phyloP scores from a whole-genome alignment of 352 stramenopile species.

The Phytophthora capsici region DNA sequence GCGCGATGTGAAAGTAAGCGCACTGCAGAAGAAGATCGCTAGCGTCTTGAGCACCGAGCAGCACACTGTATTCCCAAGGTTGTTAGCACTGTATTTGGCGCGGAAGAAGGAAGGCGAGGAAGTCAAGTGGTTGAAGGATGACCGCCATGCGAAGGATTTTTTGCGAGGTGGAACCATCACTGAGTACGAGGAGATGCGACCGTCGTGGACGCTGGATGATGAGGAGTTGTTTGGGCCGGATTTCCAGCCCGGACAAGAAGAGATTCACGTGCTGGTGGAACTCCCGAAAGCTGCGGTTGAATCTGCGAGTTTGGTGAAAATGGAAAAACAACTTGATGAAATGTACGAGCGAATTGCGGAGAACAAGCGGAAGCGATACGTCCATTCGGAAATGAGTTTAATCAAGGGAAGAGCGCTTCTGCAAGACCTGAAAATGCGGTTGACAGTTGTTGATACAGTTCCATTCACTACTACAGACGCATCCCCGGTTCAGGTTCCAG shows the following conservation, averaged over 20 bases:
- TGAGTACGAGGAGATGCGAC: too few relatives aligned
- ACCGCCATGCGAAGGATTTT: too few relatives aligned
- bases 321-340: not conserved
- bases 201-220: too few relatives aligned
- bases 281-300: not conserved
- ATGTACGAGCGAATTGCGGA: conserved; percentile 2
- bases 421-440: conserved; percentile 34
- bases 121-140: too few relatives aligned
- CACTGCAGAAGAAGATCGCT: not conserved
- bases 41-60: fast-evolving
- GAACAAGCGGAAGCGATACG: not conserved
- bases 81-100: too few relatives aligned
- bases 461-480: conserved; percentile 21
- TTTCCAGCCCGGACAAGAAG: too few relatives aligned
- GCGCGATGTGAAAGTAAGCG: not conserved
- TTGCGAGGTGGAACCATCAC: too few relatives aligned
- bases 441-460: conserved; percentile 6
- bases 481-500: conserved; percentile 2
- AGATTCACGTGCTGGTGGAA: not conserved
- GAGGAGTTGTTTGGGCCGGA: too few relatives aligned
- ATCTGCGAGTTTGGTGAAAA: too few relatives aligned
- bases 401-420: conserved; percentile 18
- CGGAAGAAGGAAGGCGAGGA: too few relatives aligned
- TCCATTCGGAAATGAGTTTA: conserved; percentile 2
- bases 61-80: too few relatives aligned